phyloP scores from a whole-genome alignment of 306 rosid species.

The Rubus parviflorus region DNA sequence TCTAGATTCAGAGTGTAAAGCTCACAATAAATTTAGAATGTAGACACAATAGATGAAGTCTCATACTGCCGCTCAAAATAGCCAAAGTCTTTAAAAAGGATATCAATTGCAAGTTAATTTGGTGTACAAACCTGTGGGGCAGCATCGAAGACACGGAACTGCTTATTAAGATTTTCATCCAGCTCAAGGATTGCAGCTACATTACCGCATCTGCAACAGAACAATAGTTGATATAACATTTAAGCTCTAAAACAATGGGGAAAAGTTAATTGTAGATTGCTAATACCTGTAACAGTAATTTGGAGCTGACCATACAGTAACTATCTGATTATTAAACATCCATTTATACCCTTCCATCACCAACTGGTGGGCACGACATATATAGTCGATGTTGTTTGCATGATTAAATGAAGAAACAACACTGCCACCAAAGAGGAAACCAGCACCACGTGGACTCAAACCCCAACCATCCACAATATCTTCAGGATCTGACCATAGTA shows the following conservation, averaged over 20 bases:
- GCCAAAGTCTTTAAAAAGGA: background rate
- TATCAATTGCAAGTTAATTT: conserved; percentile 19
- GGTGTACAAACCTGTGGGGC: conserved; percentile 86
- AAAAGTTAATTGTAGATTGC: conserved; percentile 13
- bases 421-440: conserved; percentile 91
- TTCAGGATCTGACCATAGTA: conserved; percentile 99
- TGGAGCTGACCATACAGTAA: conserved; percentile 99
- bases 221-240: conserved; percentile 23
- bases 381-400: conserved; percentile 89
- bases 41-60: conserved; percentile 5
- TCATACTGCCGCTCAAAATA: conserved; percentile 19
- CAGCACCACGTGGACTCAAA: conserved; percentile 99
- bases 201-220: conserved; percentile 83
- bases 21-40: conserved; percentile 8
- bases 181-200: conserved; percentile 95
- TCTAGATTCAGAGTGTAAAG: background rate
- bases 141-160: conserved; percentile 91
- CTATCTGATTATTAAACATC: conserved; percentile 98
- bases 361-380: conserved; percentile 99
- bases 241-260: conserved; percentile 18
- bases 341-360: conserved; percentile 99
- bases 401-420: conserved; percentile 87
- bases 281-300: conserved; percentile 95
- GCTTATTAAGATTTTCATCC: conserved; percentile 84
- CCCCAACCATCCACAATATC: conserved; percentile 99